Percentiles rank a stretch among this genome's conserved stretches.
These are phyloP conservation scores for Batrachochytrium dendrobatidis DNA, from an alignment of 371 early-diverging fungal species.

Conservation along the genomic window DNA sequence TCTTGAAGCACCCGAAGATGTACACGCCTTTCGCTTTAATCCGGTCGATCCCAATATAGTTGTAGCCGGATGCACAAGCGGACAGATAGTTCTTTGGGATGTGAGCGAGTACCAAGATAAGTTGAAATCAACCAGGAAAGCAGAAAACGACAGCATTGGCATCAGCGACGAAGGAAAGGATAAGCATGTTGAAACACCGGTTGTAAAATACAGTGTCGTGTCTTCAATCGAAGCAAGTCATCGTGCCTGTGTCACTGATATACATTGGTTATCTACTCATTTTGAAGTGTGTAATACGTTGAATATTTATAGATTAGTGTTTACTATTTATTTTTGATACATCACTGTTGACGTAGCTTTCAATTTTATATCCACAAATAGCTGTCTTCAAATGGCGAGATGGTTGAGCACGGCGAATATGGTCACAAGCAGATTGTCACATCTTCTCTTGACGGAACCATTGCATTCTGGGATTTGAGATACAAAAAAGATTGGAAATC, in stretches of 20 bases:
- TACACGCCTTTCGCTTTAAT: constrained; percentile 42
- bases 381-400: constrained; percentile 34
- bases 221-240: constrained; percentile 49
- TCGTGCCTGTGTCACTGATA: constrained; percentile 31
- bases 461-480: constrained; percentile 48
- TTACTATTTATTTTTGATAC: too few species aligned
- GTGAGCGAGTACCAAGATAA: constrained; percentile 46
- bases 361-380: constrained; percentile 1
- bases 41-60: constrained; percentile 44
- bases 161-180: constrained; percentile 13
- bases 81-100: constrained; percentile 51
- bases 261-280: constrained; percentile 41
- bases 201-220: constrained; percentile 35
- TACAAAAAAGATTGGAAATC: constrained; percentile 41
- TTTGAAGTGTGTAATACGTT: constrained; percentile 27
- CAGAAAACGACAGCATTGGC: constrained; percentile 11
- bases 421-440: constrained; percentile 44
- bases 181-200: constrained; percentile 21
- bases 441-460: constrained; percentile 42
- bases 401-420: constrained; percentile 30
- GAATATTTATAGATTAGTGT: neutral
- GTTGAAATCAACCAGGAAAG: constrained; percentile 32
- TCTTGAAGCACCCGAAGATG: constrained; percentile 55
- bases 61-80: constrained; percentile 48
- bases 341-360: neutral